Evolutionary conservation across 176 grass and related monocot genomes (phyloP).

Genomic region (Tillandsia leiboldiana): DNA sequence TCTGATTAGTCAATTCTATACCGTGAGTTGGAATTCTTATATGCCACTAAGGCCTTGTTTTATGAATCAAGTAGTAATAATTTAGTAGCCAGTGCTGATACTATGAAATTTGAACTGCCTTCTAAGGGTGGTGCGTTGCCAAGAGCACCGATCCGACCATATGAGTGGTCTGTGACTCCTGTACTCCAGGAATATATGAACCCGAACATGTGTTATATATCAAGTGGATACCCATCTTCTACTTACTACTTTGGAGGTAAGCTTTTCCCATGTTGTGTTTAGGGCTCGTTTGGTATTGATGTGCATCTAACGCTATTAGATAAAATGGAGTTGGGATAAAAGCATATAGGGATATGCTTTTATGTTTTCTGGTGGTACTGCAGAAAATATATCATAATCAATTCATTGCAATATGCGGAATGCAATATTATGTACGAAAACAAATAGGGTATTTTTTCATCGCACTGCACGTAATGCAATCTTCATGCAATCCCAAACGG

Average conservation of each 20-base stretch:
- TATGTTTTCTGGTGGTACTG: too few relatives aligned
- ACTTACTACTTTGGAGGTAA: slow-evolving; percentile 49
- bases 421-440: too few relatives aligned
- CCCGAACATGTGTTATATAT: slow-evolving; percentile 32
- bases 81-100: not conserved
- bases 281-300: too few relatives aligned
- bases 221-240: slow-evolving; percentile 32
- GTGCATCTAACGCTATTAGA: too few relatives aligned
- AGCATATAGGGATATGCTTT: too few relatives aligned
- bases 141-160: slow-evolving; percentile 10
- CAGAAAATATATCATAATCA: too few relatives aligned
- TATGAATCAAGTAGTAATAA: not conserved
- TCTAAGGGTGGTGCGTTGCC: slow-evolving; percentile 13
- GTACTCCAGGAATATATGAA: slow-evolving; percentile 36
- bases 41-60: not conserved
- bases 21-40: not conserved
- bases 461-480: too few relatives aligned
- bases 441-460: too few relatives aligned
- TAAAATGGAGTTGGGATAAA: too few relatives aligned
- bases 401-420: too few relatives aligned
- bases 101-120: slow-evolving; percentile 18
- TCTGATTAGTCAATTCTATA: not conserved
- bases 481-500: too few relatives aligned
- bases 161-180: slow-evolving; percentile 31
- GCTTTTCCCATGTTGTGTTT: not conserved